These are phyloP conservation scores for Turritis glabra DNA, from an alignment of 345 rosid genomes.

Conservation along the genomic window DNA sequence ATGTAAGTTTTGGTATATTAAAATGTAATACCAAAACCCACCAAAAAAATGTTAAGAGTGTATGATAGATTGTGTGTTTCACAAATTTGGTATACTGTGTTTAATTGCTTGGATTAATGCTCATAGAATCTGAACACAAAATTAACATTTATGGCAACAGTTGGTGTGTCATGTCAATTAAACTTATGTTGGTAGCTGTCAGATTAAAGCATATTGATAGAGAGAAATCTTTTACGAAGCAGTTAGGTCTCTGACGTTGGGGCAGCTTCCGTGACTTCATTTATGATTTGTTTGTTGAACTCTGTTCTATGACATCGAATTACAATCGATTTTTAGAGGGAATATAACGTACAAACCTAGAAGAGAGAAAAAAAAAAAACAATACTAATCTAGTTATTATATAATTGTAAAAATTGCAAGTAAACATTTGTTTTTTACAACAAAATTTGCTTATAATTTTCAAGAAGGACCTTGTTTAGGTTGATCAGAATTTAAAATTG, in stretches of 20 bases:
- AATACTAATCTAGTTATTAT: too few relatives aligned
- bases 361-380: not conserved
- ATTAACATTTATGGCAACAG: conserved; percentile 4
- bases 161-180: conserved; percentile 8
- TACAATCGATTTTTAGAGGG: too few relatives aligned
- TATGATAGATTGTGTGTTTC: not conserved
- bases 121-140: conserved; percentile 4
- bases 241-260: conserved; percentile 19
- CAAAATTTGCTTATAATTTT: too few relatives aligned
- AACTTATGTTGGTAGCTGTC: conserved; percentile 15
- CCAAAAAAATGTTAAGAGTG: not conserved
- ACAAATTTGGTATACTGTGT: not conserved
- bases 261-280: conserved; percentile 23
- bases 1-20: too few relatives aligned
- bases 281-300: conserved; percentile 16
- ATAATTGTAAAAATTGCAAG: too few relatives aligned
- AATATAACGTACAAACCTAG: not conserved
- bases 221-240: not conserved
- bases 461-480: too few relatives aligned
- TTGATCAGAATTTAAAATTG: too few relatives aligned
- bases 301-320: not conserved
- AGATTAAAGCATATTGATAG: not conserved
- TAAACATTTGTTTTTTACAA: too few relatives aligned
- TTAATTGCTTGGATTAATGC: not conserved
- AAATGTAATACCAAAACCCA: not conserved